Base-by-base conservation (phyloP, 768 basidiomycete species). In the Psilocybe azurescens region DNA sequence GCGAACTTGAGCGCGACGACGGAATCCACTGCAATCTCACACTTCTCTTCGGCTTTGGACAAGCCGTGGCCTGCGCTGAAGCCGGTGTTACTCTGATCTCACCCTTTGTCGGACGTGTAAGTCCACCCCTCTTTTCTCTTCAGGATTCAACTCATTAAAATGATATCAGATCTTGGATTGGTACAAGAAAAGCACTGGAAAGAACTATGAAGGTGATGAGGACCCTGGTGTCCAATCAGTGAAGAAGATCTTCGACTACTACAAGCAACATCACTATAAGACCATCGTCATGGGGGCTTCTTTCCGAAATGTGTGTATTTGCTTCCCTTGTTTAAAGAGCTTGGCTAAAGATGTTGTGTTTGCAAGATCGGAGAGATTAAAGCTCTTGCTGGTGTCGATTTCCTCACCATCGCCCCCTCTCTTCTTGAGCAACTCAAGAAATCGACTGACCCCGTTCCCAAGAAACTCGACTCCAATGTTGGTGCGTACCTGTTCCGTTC, bases 241-340 rank as follows among this genome's bases (percentile, higher is more conserved):
- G 65, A 90, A 93, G 83, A 91, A 86, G 79, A 99, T 99, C 83
- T 99, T 90, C 89, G 93, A 97, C 84, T 99, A 95, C 79, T 99
- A 99, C 88, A 99, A 98, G 86, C 95, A 97, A 75, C 87, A 99
- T 80, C 85, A 86, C 62, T 99, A 99, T 87, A 94, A 95, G 72
- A 99, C 97, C 69, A 98, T 99, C 78, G 97, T 99, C 77, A 98
- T 99, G 97, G 97, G 97, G 74, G 97, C 97, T 62, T 97, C 95
- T 33, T 98, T 99, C 95, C 93, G 97, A 75, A 99, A 98, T 83
- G 90, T 95, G 69, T 60, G 91, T 3, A 16, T 38, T 24, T 47
- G 30, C 13, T 55, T 39, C 10, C 4, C 11, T n/a, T 44, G 24
- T 29, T 41, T 11, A 2, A 5, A 32, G 8, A n/a, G 6, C 14